A percentile compares a stretch with the other conserved stretches of the same genome.
phyloP scores from a whole-genome alignment of 495 filamentous ascomycete species.

The Penicillium paradoxum region DNA sequence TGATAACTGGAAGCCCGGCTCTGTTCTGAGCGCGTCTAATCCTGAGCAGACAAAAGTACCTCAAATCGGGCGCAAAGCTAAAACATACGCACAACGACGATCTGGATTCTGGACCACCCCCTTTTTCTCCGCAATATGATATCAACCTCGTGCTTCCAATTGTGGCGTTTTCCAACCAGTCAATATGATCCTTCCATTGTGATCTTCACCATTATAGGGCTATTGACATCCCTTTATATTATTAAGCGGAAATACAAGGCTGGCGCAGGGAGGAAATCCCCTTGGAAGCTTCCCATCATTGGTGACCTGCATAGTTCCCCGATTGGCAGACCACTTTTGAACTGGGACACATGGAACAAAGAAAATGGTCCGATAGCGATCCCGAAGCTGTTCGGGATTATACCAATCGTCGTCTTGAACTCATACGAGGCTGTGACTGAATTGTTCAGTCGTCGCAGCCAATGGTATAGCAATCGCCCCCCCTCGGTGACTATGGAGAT shows the following conservation, averaged over 20 bases:
- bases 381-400: slow-evolving; percentile 24
- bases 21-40: no score
- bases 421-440: slow-evolving; percentile 28
- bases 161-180: background rate
- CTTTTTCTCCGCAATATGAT: background rate
- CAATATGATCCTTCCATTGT: background rate
- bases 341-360: slow-evolving; percentile 26
- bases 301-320: slow-evolving; percentile 27
- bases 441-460: slow-evolving; percentile 30
- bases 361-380: slow-evolving; percentile 25
- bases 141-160: background rate
- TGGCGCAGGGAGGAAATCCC: background rate
- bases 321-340: slow-evolving; percentile 19
- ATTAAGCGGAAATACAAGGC: background rate
- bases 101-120: no score
- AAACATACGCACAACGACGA: no score
- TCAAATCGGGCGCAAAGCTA: no score
- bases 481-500: slow-evolving; percentile 31
- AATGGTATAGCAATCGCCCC: slow-evolving; percentile 32
- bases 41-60: background rate
- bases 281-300: slow-evolving; percentile 27
- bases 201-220: background rate
- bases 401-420: slow-evolving; percentile 28
- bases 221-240: background rate
- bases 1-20: background rate